Conservation (phyloP, 148 eudicot genomes). For the Rhododendron griersonianum region DNA sequence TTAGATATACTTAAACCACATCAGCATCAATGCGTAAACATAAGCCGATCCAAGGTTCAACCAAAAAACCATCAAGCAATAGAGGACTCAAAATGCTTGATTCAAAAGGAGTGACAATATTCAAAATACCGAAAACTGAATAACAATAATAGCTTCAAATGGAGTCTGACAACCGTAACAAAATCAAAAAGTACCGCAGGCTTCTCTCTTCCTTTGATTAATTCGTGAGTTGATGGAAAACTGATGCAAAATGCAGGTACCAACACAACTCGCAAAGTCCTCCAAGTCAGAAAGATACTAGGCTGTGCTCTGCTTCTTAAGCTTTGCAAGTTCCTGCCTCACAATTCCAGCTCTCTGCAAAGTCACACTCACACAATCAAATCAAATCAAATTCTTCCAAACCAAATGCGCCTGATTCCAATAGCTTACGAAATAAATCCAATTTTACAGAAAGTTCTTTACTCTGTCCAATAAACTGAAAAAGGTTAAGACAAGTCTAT, state of each 20-base stretch:
- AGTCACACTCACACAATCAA: neutral
- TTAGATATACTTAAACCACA: neutral
- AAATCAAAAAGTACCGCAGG: neutral
- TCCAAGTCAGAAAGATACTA: neutral
- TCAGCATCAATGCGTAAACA: neutral
- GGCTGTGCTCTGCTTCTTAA: constrained; percentile 23
- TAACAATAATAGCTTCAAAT: neutral
- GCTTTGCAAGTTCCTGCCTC: constrained; percentile 29
- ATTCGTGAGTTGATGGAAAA: neutral
- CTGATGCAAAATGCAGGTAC: neutral
- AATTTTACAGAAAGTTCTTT: neutral
- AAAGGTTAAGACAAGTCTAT: neutral
- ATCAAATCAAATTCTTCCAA: neutral
- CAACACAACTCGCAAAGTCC: neutral
- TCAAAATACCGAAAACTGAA: neutral
- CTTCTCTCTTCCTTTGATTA: neutral
- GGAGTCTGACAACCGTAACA: neutral
- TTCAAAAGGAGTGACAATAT: neutral
- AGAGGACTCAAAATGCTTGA: neutral
- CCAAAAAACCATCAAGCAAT: neutral
- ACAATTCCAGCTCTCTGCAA: constrained; percentile 26
- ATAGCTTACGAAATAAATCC: neutral
- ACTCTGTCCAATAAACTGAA: neutral
- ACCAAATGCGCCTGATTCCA: neutral
- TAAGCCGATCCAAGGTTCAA: neutral